phyloP scores from a whole-genome alignment of 371 early-diverging fungal species.

The Mucor ambiguus region DNA sequence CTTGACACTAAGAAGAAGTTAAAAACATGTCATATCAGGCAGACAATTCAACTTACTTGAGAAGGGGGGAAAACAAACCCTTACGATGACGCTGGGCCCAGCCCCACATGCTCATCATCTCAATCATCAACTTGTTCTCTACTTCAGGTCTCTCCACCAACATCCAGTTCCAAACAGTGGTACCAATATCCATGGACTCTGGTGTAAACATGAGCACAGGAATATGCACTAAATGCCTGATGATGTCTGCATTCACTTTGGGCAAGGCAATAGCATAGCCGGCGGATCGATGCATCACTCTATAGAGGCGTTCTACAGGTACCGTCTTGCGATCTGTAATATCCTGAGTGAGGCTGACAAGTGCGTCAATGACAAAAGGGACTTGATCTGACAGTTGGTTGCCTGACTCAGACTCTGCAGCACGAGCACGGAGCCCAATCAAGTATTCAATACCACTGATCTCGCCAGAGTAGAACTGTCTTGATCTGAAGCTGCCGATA shows the following conservation, averaged over 20 bases:
- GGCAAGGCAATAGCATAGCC: constrained; percentile 23
- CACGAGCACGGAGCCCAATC: constrained; percentile 17
- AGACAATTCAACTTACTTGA: constrained; percentile 29
- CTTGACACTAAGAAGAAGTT: constrained; percentile 32
- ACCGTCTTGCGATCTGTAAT: constrained; percentile 47
- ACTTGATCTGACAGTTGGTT: constrained; percentile 38
- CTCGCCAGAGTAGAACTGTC: constrained; percentile 62
- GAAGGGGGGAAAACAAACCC: constrained; percentile 72
- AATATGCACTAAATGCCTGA: constrained; percentile 82
- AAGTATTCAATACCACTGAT: constrained; percentile 57
- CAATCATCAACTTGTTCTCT: constrained; percentile 77
- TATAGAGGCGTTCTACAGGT: constrained; percentile 52
- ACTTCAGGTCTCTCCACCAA: constrained; percentile 76
- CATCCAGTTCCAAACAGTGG: constrained; percentile 88
- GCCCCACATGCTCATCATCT: constrained; percentile 84
- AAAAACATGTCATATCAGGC: background rate
- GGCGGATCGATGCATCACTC: constrained; percentile 38
- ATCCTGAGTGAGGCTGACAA: constrained; percentile 41
- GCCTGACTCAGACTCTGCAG: constrained; percentile 10
- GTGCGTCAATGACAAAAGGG: constrained; percentile 38
- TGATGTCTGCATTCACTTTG: constrained; percentile 67
- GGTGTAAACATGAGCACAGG: constrained; percentile 85
- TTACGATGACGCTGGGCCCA: constrained; percentile 76
- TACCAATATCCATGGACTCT: constrained; percentile 76
- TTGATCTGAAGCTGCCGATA: constrained; percentile 60